Conservation (phyloP, 805 yeast species). For the Candida corydali region DNA sequence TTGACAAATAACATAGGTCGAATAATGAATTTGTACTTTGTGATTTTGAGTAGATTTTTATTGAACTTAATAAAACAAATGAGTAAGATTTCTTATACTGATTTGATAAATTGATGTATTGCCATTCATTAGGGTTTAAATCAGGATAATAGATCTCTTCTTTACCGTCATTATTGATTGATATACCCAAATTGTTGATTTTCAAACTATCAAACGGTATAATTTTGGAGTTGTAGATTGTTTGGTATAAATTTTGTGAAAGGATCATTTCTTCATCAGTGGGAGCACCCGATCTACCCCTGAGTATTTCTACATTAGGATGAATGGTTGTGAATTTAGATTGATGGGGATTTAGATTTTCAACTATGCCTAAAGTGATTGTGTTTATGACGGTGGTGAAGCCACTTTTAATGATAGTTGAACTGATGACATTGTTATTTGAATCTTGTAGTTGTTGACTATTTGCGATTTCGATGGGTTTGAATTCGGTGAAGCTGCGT, state of each 20-base stretch:
- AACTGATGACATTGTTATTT: constrained; percentile 47
- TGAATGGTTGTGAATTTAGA: constrained; percentile 41
- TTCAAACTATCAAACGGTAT: constrained; percentile 32
- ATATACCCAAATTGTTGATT: constrained; percentile 15
- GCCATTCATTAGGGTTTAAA: constrained; percentile 15
- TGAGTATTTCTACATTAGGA: constrained; percentile 71
- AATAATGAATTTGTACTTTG: constrained; percentile 66
- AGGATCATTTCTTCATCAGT: constrained; percentile 79
- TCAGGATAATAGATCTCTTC: constrained; percentile 19
- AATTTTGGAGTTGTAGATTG: constrained; percentile 53
- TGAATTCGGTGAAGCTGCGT: constrained; percentile 69
- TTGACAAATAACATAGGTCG: constrained; percentile 70
- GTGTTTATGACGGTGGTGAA: constrained; percentile 70
- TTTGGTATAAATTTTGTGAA: constrained; percentile 61
- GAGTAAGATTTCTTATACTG: constrained; percentile 22
- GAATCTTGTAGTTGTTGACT: constrained; percentile 30
- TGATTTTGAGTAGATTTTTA: constrained; percentile 67
- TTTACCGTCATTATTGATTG: constrained; percentile 12
- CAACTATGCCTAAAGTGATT: constrained; percentile 64
- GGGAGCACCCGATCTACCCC: constrained; percentile 77
- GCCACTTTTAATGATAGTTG: constrained; percentile 67
- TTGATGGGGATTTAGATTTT: constrained; percentile 25
- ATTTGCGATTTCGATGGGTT: constrained; percentile 44
- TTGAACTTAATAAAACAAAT: constrained; percentile 61
- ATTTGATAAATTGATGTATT: constrained; percentile 9